Percentiles rank a stretch among this genome's conserved stretches.
Evolutionary conservation across 441 rosid genomes (phyloP).

Genomic region (Hypseocharis bilobata): DNA sequence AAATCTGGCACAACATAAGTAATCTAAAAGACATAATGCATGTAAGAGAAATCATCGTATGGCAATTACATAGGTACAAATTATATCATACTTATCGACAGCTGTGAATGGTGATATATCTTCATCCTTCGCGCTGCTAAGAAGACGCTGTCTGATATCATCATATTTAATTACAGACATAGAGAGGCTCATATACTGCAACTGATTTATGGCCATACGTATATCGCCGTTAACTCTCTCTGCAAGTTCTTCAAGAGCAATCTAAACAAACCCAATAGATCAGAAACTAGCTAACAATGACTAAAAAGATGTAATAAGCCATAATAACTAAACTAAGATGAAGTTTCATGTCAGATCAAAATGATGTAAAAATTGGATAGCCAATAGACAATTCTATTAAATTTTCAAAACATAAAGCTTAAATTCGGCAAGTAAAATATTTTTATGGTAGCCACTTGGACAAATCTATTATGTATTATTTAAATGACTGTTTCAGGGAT

Average conservation of each 20-base stretch:
- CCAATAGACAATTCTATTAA: neutral
- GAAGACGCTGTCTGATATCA: slow-evolving; percentile 80
- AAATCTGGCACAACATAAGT: slow-evolving; percentile 2
- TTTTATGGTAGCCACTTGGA: neutral
- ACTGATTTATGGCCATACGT: slow-evolving; percentile 87
- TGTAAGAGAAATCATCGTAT: neutral
- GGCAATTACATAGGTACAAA: neutral
- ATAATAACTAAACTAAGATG: neutral
- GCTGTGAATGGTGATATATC: slow-evolving; percentile 96
- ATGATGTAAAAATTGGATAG: neutral
- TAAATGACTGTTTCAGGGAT: neutral
- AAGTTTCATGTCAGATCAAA: neutral
- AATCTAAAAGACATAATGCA: neutral
- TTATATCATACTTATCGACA: slow-evolving; percentile 71
- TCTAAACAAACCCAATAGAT: slow-evolving; percentile 28
- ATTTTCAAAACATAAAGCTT: neutral
- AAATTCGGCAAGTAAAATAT: neutral
- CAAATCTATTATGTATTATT: neutral
- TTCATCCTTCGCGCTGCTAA: slow-evolving; percentile 85
- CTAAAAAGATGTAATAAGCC: slow-evolving; percentile 4
- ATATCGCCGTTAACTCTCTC: slow-evolving; percentile 92
- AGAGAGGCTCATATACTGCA: slow-evolving; percentile 91
- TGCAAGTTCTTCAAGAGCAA: slow-evolving; percentile 88
- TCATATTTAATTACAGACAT: slow-evolving; percentile 72
- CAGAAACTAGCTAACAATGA: slow-evolving; percentile 12